Evolutionary conservation across 2,329 filamentous ascomycete genomes (phyloP).

Genomic region (Fusarium secorum): DNA sequence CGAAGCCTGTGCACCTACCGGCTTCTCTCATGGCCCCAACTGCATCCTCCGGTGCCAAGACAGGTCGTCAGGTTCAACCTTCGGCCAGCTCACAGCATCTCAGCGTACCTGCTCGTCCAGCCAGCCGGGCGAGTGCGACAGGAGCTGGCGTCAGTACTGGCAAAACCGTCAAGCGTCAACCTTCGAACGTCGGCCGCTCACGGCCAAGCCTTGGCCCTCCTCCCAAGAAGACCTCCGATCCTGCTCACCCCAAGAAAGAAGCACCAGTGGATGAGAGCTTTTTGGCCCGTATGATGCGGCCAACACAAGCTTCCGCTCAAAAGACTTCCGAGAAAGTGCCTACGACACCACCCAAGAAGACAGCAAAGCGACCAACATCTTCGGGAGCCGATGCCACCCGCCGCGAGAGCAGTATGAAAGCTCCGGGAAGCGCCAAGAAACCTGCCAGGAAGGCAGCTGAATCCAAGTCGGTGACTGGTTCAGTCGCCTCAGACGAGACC

Average conservation of each 20-base stretch:
- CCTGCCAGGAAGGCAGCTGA: slow-evolving; percentile 8
- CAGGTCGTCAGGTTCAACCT: slow-evolving; percentile 39
- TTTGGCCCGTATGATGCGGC: slow-evolving; percentile 82
- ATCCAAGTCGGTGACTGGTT: not conserved
- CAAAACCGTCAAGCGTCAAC: slow-evolving; percentile 54
- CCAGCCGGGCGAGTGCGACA: slow-evolving; percentile 56
- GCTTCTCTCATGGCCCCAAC: slow-evolving; percentile 74
- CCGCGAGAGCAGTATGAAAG: slow-evolving; percentile 38
- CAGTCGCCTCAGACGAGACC: slow-evolving; percentile 11
- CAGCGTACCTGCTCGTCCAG: slow-evolving; percentile 50
- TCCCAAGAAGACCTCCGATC: slow-evolving; percentile 57
- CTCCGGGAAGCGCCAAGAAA: slow-evolving; percentile 38
- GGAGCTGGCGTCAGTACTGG: slow-evolving; percentile 28
- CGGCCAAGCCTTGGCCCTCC: slow-evolving; percentile 65
- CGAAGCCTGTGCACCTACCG: slow-evolving; percentile 71
- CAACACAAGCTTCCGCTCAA: slow-evolving; percentile 72
- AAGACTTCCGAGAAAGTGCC: slow-evolving; percentile 71
- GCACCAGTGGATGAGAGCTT: slow-evolving; percentile 73
- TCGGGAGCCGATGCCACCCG: slow-evolving; percentile 30
- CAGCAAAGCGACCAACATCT: slow-evolving; percentile 36
- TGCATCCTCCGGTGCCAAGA: slow-evolving; percentile 72
- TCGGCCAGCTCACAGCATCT: slow-evolving; percentile 48
- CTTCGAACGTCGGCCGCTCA: slow-evolving; percentile 53
- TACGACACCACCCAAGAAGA: slow-evolving; percentile 58
- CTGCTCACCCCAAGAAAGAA: slow-evolving; percentile 55